These are phyloP conservation scores for Exophiala mesophila DNA, from an alignment of 2,329 filamentous ascomycete species.

Conservation along the genomic window DNA sequence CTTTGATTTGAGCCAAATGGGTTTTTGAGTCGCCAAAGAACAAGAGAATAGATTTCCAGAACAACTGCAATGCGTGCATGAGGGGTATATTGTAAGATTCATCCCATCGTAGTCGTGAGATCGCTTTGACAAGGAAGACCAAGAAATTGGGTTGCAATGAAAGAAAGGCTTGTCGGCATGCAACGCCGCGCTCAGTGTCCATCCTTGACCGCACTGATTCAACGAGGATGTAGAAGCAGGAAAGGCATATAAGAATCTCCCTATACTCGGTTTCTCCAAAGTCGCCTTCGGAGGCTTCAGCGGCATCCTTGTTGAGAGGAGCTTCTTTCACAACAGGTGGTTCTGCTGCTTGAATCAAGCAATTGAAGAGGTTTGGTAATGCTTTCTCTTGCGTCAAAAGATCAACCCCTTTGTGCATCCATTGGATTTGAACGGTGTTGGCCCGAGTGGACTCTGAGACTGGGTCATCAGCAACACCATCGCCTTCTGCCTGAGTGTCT, in stretches of 20 bases:
- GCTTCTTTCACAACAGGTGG: slow-evolving; percentile 24
- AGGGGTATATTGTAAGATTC: slow-evolving; percentile 50
- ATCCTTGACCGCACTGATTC: slow-evolving; percentile 23
- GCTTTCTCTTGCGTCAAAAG: slow-evolving; percentile 36
- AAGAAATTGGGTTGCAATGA: slow-evolving; percentile 22
- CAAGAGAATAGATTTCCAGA: slow-evolving; percentile 88
- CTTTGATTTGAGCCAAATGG: slow-evolving; percentile 65
- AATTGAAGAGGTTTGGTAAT: slow-evolving; percentile 34
- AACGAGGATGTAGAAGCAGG: slow-evolving; percentile 25
- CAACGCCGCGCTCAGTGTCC: slow-evolving; percentile 10
- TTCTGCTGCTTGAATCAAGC: slow-evolving; percentile 38
- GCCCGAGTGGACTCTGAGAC: slow-evolving; percentile 41
- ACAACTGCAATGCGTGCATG: slow-evolving; percentile 69
- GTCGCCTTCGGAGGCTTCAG: slow-evolving; percentile 16
- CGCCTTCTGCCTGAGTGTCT: slow-evolving; percentile 19
- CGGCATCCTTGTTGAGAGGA: slow-evolving; percentile 5
- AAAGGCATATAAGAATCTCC: slow-evolving; percentile 25
- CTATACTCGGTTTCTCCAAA: slow-evolving; percentile 25
- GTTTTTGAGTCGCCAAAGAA: slow-evolving; percentile 75
- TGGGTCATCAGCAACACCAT: slow-evolving; percentile 27
- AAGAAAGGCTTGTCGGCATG: slow-evolving; percentile 16
- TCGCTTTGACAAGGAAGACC: slow-evolving; percentile 23
- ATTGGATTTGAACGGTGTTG: slow-evolving; percentile 44
- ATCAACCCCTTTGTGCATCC: slow-evolving; percentile 41
- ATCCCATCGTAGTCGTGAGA: slow-evolving; percentile 60